A percentile compares a stretch with the other conserved stretches of the same genome.
These are phyloP conservation scores for Rhizopus arrhizus DNA, from an alignment of 371 early-diverging fungal genomes.

Conservation along the genomic window DNA sequence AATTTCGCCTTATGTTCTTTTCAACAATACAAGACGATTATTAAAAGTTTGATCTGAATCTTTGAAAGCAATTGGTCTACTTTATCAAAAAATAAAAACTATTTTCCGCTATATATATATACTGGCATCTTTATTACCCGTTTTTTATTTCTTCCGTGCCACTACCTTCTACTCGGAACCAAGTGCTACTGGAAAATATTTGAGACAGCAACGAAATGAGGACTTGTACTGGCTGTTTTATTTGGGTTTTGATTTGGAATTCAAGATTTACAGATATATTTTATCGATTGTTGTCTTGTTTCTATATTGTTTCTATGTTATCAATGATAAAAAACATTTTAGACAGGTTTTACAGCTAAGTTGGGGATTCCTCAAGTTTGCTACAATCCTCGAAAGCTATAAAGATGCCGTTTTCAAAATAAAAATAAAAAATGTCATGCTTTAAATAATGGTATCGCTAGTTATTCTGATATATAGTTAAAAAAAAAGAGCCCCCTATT, in stretches of 20 bases:
- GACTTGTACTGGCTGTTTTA: conserved; percentile 8
- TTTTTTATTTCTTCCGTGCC: conserved; percentile 12
- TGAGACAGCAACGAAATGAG: conserved; percentile 2
- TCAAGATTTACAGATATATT: conserved; percentile 10
- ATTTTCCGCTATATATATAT: conserved; percentile 3
- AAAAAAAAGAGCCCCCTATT: conserved; percentile 12
- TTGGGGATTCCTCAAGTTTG: conserved; percentile 5
- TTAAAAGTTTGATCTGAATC: conserved; percentile 5
- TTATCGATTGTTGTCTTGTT: conserved; percentile 12
- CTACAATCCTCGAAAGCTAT: conserved; percentile 14
- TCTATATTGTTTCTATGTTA: conserved; percentile 1
- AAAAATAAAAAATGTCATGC: conserved; percentile 13
- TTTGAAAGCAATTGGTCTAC: conserved; percentile 10
- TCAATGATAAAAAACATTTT: conserved; percentile 5
- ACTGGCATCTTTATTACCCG: conserved; percentile 10
- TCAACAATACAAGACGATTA: conserved; percentile 9
- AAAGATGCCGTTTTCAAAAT: conserved; percentile 10
- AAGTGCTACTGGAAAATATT: conserved; percentile 10
- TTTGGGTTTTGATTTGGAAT: conserved; percentile 10
- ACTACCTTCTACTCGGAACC: conserved; percentile 12
- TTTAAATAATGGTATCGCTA: conserved; percentile 6
- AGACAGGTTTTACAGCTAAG: conserved; percentile 9
- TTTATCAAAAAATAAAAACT: conserved; percentile 2
- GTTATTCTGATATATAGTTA: conserved; percentile 2
- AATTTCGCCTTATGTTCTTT: conserved; percentile 11